These are phyloP conservation scores for Harringtonia aguacate DNA, from an alignment of 2,329 filamentous ascomycete species.

Conservation along the genomic window DNA sequence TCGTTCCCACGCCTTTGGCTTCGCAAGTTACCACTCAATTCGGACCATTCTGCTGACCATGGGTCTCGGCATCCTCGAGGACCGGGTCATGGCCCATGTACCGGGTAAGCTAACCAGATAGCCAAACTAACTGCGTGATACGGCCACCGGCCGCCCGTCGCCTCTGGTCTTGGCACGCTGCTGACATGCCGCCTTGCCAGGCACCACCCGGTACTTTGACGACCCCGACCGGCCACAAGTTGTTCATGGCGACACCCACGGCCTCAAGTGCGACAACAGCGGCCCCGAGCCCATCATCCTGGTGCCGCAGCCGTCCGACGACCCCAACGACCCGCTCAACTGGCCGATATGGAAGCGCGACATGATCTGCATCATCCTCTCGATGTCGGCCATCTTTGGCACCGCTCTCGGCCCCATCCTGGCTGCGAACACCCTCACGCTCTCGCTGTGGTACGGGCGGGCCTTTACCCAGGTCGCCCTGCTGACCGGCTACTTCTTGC, in stretches of 20 bases:
- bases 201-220: constrained; percentile 55
- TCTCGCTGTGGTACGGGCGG: constrained; percentile 54
- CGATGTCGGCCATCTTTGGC: constrained; percentile 70
- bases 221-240: constrained; percentile 38
- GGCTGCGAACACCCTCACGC: constrained; percentile 74
- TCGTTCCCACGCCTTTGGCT: no score
- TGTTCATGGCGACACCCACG: constrained; percentile 25
- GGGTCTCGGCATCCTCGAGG: constrained; percentile 66
- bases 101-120: constrained; percentile 58
- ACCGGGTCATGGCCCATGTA: constrained; percentile 54
- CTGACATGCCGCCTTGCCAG: no score
- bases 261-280: constrained; percentile 62
- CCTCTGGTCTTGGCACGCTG: no score
- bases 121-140: no score
- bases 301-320: constrained; percentile 76
- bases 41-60: no score
- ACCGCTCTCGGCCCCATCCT: constrained; percentile 78
- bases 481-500: constrained; percentile 77
- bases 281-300: constrained; percentile 64
- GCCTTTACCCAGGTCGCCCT: constrained; percentile 69
- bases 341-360: constrained; percentile 87
- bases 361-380: constrained; percentile 67
- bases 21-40: no score
- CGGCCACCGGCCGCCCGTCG: no score
- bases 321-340: constrained; percentile 76